A percentile compares a stretch with the other conserved stretches of the same genome.
Evolutionary conservation across 2,329 filamentous ascomycete genomes (phyloP).

Genomic region (Beauveria sp.): DNA sequence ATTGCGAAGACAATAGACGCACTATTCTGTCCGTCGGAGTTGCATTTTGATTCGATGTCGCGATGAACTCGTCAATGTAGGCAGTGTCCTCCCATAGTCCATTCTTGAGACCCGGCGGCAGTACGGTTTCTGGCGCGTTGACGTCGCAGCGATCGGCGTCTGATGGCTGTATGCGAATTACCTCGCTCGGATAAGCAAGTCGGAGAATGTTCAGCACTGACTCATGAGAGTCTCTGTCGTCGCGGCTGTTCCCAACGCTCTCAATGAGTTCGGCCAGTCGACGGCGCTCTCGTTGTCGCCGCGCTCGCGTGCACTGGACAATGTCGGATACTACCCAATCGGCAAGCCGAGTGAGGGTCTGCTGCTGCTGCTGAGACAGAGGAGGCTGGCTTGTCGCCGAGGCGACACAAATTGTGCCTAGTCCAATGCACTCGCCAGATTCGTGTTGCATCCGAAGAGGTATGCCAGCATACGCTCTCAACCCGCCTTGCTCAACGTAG

Average conservation of each 20-base stretch:
- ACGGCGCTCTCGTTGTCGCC: slow-evolving; percentile 32
- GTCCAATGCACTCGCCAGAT: slow-evolving; percentile 29
- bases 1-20: slow-evolving; percentile 29
- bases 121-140: slow-evolving; percentile 21
- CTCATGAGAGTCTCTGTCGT: slow-evolving; percentile 7
- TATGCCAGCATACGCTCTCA: slow-evolving; percentile 34
- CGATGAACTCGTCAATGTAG: slow-evolving; percentile 31
- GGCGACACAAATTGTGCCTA: slow-evolving; percentile 37
- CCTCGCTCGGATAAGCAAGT: slow-evolving; percentile 26
- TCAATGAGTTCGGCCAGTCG: slow-evolving; percentile 29
- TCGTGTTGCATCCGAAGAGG: slow-evolving; percentile 32
- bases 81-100: slow-evolving; percentile 37
- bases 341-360: slow-evolving; percentile 19
- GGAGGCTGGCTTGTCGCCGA: slow-evolving; percentile 26
- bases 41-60: slow-evolving; percentile 25
- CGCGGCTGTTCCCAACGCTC: slow-evolving; percentile 15
- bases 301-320: slow-evolving; percentile 27
- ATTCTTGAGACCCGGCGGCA: slow-evolving; percentile 23
- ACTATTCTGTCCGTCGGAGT: slow-evolving; percentile 23
- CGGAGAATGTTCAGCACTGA: slow-evolving; percentile 23
- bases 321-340: slow-evolving; percentile 33
- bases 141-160: slow-evolving; percentile 20
- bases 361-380: slow-evolving; percentile 23
- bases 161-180: slow-evolving; percentile 21
- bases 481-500: slow-evolving; percentile 30